Evolutionary conservation across 768 basidiomycete genomes (phyloP).

Genomic region (Terana coerulea): DNA sequence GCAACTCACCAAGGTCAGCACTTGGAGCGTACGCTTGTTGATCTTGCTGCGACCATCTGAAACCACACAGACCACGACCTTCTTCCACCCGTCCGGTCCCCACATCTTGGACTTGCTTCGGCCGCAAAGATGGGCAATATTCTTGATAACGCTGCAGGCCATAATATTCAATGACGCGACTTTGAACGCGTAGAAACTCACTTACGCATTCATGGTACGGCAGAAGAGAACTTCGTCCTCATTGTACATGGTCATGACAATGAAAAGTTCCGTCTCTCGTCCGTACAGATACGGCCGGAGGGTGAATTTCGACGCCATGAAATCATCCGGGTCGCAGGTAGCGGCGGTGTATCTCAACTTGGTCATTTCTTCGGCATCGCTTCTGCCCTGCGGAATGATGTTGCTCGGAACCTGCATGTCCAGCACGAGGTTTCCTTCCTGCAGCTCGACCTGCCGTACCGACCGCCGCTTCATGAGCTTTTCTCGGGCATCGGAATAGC

Average conservation of each 20-base stretch:
- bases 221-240: slow-evolving; percentile 81
- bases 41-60: slow-evolving; percentile 84
- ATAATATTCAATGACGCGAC: slow-evolving; percentile 8
- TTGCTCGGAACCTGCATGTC: slow-evolving; percentile 78
- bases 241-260: slow-evolving; percentile 97
- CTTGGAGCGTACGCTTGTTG: slow-evolving; percentile 89
- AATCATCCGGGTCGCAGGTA: slow-evolving; percentile 88
- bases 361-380: slow-evolving; percentile 66
- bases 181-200: slow-evolving; percentile 13
- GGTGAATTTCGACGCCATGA: slow-evolving; percentile 73
- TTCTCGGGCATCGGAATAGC: slow-evolving; percentile 68
- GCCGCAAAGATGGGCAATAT: slow-evolving; percentile 74
- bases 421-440: slow-evolving; percentile 80
- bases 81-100: slow-evolving; percentile 90
- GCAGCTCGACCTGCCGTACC: slow-evolving; percentile 73
- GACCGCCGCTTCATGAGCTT: slow-evolving; percentile 82
- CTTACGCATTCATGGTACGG: slow-evolving; percentile 82
- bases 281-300: slow-evolving; percentile 75
- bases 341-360: slow-evolving; percentile 88
- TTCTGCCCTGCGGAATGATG: slow-evolving; percentile 67
- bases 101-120: slow-evolving; percentile 71
- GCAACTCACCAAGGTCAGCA: slow-evolving; percentile 65
- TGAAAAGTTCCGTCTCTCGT: slow-evolving; percentile 87
- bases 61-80: slow-evolving; percentile 84
- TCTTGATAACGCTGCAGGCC: slow-evolving; percentile 71